A percentile compares a stretch with the other conserved stretches of the same genome.
Conservation (phyloP, 2,329 filamentous ascomycete species). For the Phialophora tarda region DNA sequence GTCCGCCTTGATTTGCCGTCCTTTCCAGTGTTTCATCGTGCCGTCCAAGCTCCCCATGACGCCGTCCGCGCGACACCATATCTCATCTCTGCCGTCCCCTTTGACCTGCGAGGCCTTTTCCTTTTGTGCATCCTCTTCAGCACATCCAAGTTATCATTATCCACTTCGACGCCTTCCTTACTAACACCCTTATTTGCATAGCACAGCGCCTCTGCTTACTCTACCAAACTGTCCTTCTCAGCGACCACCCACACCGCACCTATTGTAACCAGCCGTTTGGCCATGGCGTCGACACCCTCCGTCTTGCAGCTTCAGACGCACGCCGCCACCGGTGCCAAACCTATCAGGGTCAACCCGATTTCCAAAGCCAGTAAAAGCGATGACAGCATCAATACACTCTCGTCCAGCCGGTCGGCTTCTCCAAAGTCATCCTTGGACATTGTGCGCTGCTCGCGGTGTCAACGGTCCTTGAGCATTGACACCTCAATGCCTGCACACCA, state of each 20-base stretch:
- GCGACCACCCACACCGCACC: background rate
- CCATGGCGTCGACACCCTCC: conserved; percentile 35
- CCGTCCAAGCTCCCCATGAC: background rate
- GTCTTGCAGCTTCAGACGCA: conserved; percentile 36
- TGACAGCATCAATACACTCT: conserved; percentile 36
- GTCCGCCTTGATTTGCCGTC: conserved; percentile 1
- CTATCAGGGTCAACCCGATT: conserved; percentile 12
- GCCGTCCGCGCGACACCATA: background rate
- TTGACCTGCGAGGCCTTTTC: background rate
- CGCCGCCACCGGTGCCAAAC: conserved; percentile 29
- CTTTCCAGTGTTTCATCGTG: background rate
- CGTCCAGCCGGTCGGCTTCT: conserved; percentile 34
- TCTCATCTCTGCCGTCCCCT: background rate
- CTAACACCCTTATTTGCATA: background rate
- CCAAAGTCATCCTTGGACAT: conserved; percentile 46
- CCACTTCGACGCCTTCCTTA: background rate
- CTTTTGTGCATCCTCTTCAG: background rate
- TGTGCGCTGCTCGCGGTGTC: conserved; percentile 56
- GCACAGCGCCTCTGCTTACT: background rate
- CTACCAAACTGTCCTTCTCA: background rate
- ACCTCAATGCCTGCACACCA: conserved; percentile 42
- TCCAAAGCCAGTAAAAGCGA: conserved; percentile 32
- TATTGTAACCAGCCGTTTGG: background rate
- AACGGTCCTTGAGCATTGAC: conserved; percentile 53
- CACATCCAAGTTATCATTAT: background rate